These are phyloP conservation scores for Solanum aculeatissimum DNA, from an alignment of 305 asterid species.

Conservation along the genomic window DNA sequence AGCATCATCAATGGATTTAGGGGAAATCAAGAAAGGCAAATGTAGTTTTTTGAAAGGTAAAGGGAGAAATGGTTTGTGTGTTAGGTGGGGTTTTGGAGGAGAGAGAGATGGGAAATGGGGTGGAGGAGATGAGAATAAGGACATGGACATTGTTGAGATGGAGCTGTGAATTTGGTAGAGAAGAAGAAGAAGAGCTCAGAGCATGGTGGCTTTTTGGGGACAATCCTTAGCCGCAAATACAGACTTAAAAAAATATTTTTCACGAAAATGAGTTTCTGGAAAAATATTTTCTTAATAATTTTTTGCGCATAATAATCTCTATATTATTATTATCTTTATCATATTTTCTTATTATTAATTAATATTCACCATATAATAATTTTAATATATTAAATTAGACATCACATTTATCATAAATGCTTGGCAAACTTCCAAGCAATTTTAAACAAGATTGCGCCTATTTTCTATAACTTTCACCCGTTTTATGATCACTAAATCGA, in stretches of 20 bases:
- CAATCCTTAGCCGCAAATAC: slow-evolving; percentile 29
- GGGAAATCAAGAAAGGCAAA: slow-evolving; percentile 13
- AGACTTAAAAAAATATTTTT: too few relatives aligned
- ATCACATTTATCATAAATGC: too few relatives aligned
- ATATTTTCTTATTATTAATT: too few relatives aligned
- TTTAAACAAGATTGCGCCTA: too few relatives aligned
- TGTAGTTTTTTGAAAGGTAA: slow-evolving; percentile 15
- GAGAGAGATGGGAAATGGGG: slow-evolving; percentile 34
- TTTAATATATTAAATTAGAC: too few relatives aligned
- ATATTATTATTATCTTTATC: too few relatives aligned
- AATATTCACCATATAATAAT: too few relatives aligned
- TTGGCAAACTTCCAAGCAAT: too few relatives aligned
- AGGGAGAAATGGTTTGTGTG: slow-evolving; percentile 17
- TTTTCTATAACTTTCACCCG: not conserved
- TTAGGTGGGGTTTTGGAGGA: slow-evolving; percentile 21
- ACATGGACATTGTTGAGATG: not conserved
- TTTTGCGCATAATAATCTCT: too few relatives aligned
- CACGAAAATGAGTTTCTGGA: too few relatives aligned
- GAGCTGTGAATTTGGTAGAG: not conserved
- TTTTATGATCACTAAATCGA: not conserved
- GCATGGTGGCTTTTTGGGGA: not conserved
- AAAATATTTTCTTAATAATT: too few relatives aligned
- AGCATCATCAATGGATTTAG: slow-evolving; percentile 21
- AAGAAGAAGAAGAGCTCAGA: not conserved
- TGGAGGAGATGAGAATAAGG: not conserved